Base-by-base conservation (phyloP, 306 rosid genomes). In the Mimosa pudica region DNA sequence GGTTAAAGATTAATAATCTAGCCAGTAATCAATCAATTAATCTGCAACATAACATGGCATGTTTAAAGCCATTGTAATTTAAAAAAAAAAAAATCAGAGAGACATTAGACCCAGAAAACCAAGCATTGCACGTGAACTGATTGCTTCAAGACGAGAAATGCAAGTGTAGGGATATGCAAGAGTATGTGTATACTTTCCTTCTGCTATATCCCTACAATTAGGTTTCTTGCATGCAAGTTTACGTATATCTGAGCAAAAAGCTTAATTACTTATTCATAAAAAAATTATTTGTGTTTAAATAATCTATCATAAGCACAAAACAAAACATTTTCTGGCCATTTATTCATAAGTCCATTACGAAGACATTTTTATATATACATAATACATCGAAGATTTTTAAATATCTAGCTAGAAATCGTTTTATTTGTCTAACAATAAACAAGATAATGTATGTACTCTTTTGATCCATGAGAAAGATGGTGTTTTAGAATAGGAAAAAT, bases 51-150 rank as follows among this genome's bases (percentile, higher is more conserved):
- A 46, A 5, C 33, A 46, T 70, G 74, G n/a, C 55, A 70, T 70
- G 57, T 70, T 11, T 46, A 70, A 45, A 45, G 74, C 74, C 6
- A 46, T 5, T 45, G 38, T 69, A 44, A 69, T 44, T 42, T 24
- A 7, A 16, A 30, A 70, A 7, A 16, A 30, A 70, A 70, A 44
- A 32, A 2, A 1, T 48, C 3, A 0, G 9, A n/a, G 11, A 70
- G 5, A 45, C 18, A 20, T 1, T 11, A 11, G 55, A 45, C 46
- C 74, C 57, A 45, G 46, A 44, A 24, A 44, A 24, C 41, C 11
- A 70, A 69, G 74, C 18, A 70, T 18, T 49, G 52, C 74, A 70
- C 74, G 24, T 70, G 74, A 6, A 44, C 20, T 10, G 35, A 20
- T 70, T 20, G 52, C 57, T 70, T 70, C 74, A 45, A 70, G 49